Evolutionary conservation across 768 basidiomycete species (phyloP).

Genomic region (Ramaria sp.): DNA sequence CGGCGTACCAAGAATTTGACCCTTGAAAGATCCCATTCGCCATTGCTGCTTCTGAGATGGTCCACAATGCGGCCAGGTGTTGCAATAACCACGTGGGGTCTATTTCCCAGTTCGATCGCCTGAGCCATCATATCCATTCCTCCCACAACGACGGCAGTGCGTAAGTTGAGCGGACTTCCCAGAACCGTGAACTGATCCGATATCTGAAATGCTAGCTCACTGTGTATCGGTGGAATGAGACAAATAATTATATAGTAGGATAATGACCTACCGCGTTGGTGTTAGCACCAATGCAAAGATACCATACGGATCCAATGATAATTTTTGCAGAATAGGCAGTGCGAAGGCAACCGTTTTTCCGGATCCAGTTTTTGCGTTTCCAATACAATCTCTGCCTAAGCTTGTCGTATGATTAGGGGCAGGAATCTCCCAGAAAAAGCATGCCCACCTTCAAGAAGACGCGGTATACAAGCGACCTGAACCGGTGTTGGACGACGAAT

Average conservation of each 20-base stretch:
- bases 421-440: not conserved
- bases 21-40: conserved; percentile 76
- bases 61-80: conserved; percentile 95
- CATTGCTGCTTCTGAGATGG: conserved; percentile 61
- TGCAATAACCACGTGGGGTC: conserved; percentile 90
- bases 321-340: conserved; percentile 82
- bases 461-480: conserved; percentile 84
- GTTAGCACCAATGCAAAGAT: conserved; percentile 90
- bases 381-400: conserved; percentile 88
- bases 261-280: conserved; percentile 71
- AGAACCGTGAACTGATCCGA: conserved; percentile 92
- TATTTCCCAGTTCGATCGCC: conserved; percentile 71
- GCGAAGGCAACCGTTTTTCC: conserved; percentile 99
- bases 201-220: conserved; percentile 96
- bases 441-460: conserved; percentile 62
- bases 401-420: not conserved
- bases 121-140: conserved; percentile 99
- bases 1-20: conserved; percentile 71
- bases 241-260: not conserved
- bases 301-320: conserved; percentile 86
- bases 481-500: conserved; percentile 80
- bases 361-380: conserved; percentile 95
- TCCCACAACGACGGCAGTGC: conserved; percentile 85
- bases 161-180: conserved; percentile 69
- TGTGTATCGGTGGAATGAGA: conserved; percentile 19